Conservation (phyloP, 2,329 filamentous ascomycete genomes). For the Xylaria sp. region DNA sequence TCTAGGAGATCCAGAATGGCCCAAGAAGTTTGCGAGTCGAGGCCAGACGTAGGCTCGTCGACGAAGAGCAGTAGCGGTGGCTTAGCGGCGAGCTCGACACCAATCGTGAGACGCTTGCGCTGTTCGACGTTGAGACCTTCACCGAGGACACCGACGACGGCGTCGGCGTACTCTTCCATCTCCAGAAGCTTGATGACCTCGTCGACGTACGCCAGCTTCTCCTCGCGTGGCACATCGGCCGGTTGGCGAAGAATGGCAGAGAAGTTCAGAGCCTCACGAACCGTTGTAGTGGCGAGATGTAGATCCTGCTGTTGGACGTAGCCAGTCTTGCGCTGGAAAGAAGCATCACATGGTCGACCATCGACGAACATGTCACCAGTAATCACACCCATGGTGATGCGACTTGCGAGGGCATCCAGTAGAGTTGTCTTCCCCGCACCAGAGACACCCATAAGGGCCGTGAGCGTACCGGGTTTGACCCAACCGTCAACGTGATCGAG, state of each 20-base stretch:
- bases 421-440: slow-evolving; percentile 96
- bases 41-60: slow-evolving; percentile 93
- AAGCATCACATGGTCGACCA: slow-evolving; percentile 75
- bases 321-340: slow-evolving; percentile 91
- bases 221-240: slow-evolving; percentile 73
- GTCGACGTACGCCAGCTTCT: slow-evolving; percentile 89
- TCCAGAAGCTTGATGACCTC: slow-evolving; percentile 91
- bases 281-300: slow-evolving; percentile 84
- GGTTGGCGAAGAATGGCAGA: slow-evolving; percentile 88
- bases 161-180: slow-evolving; percentile 91
- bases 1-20: slow-evolving; percentile 88
- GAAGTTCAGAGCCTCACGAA: slow-evolving; percentile 88
- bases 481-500: slow-evolving; percentile 89
- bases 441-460: slow-evolving; percentile 89
- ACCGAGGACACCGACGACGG: slow-evolving; percentile 88
- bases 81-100: slow-evolving; percentile 94
- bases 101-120: slow-evolving; percentile 85
- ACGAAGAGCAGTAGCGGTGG: slow-evolving; percentile 90
- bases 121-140: slow-evolving; percentile 82
- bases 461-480: slow-evolving; percentile 92
- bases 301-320: slow-evolving; percentile 95
- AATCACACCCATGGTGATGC: slow-evolving; percentile 89
- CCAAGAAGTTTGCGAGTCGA: slow-evolving; percentile 94
- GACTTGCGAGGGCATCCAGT: slow-evolving; percentile 84
- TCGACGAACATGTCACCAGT: slow-evolving; percentile 81